Percentiles rank a stretch among this genome's conserved stretches.
phyloP scores from a whole-genome alignment of 2,329 filamentous ascomycete species.

The Achaetomium macrosporum region DNA sequence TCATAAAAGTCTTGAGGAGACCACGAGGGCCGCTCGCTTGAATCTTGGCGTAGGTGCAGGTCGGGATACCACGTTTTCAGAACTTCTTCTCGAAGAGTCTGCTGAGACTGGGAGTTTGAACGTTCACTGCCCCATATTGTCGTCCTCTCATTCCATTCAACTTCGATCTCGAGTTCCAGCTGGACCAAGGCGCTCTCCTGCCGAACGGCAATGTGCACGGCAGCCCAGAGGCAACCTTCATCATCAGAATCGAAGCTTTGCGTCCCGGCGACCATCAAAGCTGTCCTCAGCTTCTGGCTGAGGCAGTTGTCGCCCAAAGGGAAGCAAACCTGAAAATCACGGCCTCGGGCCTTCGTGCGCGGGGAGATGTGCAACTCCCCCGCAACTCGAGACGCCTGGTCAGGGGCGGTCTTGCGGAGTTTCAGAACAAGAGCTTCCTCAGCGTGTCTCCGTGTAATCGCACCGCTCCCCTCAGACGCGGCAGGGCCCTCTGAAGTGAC shows the following conservation, averaged over 20 bases:
- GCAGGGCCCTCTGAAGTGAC: constrained; percentile 1
- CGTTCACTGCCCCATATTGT: constrained; percentile 16
- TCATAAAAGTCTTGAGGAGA: constrained; percentile 61
- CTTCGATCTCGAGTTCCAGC: constrained; percentile 17
- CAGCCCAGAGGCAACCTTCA: constrained; percentile 23
- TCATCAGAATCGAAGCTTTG: constrained; percentile 15
- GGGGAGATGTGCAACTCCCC: constrained; percentile 14
- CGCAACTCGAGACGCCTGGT: background rate
- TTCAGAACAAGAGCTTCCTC: constrained; percentile 11
- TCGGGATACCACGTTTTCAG: constrained; percentile 21
- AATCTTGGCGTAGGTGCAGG: background rate
- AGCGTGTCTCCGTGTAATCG: constrained; percentile 4
- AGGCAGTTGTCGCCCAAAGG: background rate
- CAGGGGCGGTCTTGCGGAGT: background rate
- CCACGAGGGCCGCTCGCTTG: constrained; percentile 23
- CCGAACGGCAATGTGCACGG: constrained; percentile 11
- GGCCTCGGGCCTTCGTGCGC: constrained; percentile 9
- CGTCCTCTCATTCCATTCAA: constrained; percentile 29
- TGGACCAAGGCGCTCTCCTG: constrained; percentile 2
- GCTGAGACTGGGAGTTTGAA: constrained; percentile 13
- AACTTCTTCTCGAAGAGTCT: constrained; percentile 20
- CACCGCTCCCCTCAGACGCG: background rate
- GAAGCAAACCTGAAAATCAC: constrained; percentile 10
- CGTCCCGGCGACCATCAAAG: constrained; percentile 10
- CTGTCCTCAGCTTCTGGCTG: constrained; percentile 1